Evolutionary conservation across 78 protist species (phyloP).

Genomic region (Polysphondylium violaceum): DNA sequence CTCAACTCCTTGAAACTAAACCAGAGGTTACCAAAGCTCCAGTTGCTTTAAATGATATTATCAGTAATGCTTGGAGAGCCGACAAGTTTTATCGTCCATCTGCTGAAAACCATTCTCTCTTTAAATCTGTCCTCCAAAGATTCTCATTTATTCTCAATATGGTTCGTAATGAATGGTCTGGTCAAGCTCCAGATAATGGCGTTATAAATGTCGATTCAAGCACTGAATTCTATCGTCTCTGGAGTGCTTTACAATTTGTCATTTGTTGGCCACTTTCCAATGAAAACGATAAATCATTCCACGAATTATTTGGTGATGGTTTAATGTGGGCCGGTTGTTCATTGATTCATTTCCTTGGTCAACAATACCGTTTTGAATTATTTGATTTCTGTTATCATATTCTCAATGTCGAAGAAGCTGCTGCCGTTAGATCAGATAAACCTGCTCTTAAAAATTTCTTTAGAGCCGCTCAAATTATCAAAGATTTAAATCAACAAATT

Average conservation of each 20-base stretch:
- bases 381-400: constrained; percentile 90
- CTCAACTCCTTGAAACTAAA: constrained; percentile 47
- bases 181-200: constrained; percentile 79
- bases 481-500: constrained; percentile 75
- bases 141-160: constrained; percentile 71
- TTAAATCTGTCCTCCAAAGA: constrained; percentile 48
- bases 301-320: constrained; percentile 91
- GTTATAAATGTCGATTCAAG: constrained; percentile 74
- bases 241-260: constrained; percentile 89
- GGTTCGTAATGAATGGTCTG: constrained; percentile 83
- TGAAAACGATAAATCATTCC: constrained; percentile 64
- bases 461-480: constrained; percentile 43
- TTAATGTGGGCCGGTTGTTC: constrained; percentile 87
- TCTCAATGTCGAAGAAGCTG: constrained; percentile 78
- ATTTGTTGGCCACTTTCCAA: constrained; percentile 65
- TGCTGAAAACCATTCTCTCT: constrained; percentile 56
- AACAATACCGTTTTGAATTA: constrained; percentile 83
- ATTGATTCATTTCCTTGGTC: constrained; percentile 88
- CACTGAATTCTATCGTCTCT: constrained; percentile 88
- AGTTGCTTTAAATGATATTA: constrained; percentile 46
- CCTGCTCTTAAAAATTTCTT: constrained; percentile 67
- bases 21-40: constrained; percentile 55
- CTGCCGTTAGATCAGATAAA: constrained; percentile 60
- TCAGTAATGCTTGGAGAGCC: constrained; percentile 77
- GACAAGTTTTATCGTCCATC: constrained; percentile 84